Base-by-base conservation (phyloP, 2,329 filamentous ascomycete genomes). In the Colletotrichum navitas region DNA sequence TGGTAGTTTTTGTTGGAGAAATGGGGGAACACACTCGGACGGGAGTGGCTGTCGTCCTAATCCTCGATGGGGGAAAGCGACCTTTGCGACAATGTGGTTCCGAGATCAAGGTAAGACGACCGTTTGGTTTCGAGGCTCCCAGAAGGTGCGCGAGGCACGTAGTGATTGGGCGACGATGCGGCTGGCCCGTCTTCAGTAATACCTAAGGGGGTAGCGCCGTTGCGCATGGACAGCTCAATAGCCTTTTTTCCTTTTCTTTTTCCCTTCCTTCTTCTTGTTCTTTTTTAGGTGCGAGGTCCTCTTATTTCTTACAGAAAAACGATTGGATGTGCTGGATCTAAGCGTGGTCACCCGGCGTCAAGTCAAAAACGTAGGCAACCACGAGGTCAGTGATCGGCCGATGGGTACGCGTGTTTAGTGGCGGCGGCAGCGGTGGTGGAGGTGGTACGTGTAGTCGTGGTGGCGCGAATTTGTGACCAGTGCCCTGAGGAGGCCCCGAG, bases 361-460 rank as follows among this genome's bases (percentile, higher is more conserved):
- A 58, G 52, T 68, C 45, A 29, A 34, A 63, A 55, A 62, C 36
- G 64, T 63, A 71, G 52, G 68, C 64, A 63, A 32, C 68, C 68
- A 71, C 68, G 68, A 71, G 68, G 65, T 63, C 68, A 63, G 51
- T 39, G 68, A 71, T 71, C 68, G 59, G 26, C 68, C 68, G 65
- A 71, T 63, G 59, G 24, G 52, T 24, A 52, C 58, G 68, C 58
- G 68, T 71, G 68, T 64, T 34, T 49, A 32, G 58, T 61, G 24
- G 24, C 18, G 36, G 55, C 26, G n/a, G 56, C 24, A n/a, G 36
- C 43, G 43, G 43, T 43, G 41, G 41, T 21, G 41, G 41, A 21
- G 56, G 39, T 45, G 39, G 56, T 60, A 41, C 24, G 18, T 49
- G 43, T 34, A 16, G 34, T 39, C 4, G 51, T 54, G 54, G 34